phyloP scores from a whole-genome alignment of 2,329 filamentous ascomycete genomes.

The Fusarium subtropicale region DNA sequence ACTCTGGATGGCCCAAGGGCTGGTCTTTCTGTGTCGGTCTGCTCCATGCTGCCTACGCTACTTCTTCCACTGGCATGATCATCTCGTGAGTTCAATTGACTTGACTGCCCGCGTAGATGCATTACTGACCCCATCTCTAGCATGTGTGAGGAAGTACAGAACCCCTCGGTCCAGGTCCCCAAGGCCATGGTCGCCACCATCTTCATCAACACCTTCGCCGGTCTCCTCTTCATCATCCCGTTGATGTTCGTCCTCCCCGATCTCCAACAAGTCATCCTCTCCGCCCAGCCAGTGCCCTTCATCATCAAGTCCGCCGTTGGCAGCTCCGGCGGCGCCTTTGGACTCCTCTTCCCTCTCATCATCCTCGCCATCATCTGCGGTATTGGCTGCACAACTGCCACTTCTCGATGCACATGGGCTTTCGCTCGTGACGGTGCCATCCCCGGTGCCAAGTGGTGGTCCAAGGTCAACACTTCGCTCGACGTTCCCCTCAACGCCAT shows the following conservation, averaged over 20 bases:
- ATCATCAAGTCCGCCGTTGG: slow-evolving; percentile 74
- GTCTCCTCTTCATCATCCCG: slow-evolving; percentile 75
- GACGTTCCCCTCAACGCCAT: slow-evolving; percentile 77
- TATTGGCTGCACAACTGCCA: slow-evolving; percentile 75
- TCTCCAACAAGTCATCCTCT: slow-evolving; percentile 63
- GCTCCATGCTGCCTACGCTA: slow-evolving; percentile 78
- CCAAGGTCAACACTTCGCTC: slow-evolving; percentile 68
- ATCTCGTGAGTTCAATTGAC: slow-evolving; percentile 69
- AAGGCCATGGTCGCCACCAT: slow-evolving; percentile 78
- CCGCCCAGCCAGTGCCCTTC: slow-evolving; percentile 71
- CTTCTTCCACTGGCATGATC: slow-evolving; percentile 83
- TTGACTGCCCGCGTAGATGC: background rate
- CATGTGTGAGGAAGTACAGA: slow-evolving; percentile 79
- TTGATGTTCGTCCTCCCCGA: slow-evolving; percentile 77
- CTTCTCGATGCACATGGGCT: slow-evolving; percentile 75
- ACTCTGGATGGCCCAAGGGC: slow-evolving; percentile 75
- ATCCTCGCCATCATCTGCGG: slow-evolving; percentile 75
- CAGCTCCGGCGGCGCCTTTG: slow-evolving; percentile 70
- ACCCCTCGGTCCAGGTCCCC: slow-evolving; percentile 75
- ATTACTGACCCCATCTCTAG: slow-evolving; percentile 51
- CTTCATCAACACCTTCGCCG: slow-evolving; percentile 73
- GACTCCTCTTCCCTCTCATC: slow-evolving; percentile 71
- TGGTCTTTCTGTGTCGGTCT: slow-evolving; percentile 81
- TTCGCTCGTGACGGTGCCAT: slow-evolving; percentile 78
- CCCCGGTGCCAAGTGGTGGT: slow-evolving; percentile 71